phyloP scores from a whole-genome alignment of 2,329 filamentous ascomycete genomes.

The Exophiala sideris region DNA sequence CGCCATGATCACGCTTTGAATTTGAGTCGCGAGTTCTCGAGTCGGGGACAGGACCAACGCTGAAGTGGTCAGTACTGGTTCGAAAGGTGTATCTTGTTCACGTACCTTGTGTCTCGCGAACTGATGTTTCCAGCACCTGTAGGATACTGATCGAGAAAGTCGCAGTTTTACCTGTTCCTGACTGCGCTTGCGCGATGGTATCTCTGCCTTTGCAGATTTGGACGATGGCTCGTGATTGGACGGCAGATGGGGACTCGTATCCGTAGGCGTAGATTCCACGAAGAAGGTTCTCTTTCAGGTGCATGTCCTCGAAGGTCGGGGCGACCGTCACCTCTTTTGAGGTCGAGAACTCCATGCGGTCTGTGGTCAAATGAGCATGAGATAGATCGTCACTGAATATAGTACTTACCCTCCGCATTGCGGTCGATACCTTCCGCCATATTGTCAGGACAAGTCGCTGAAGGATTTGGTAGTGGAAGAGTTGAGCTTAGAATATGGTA shows the following conservation, averaged over 20 bases:
- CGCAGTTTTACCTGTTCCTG: slow-evolving; percentile 93
- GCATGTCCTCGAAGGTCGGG: slow-evolving; percentile 93
- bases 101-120: slow-evolving; percentile 77
- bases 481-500: no score
- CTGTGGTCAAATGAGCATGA: slow-evolving; percentile 40
- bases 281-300: slow-evolving; percentile 93
- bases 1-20: slow-evolving; percentile 98
- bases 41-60: slow-evolving; percentile 94
- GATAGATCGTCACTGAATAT: not conserved
- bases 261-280: slow-evolving; percentile 98
- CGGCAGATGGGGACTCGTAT: slow-evolving; percentile 95
- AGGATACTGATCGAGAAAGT: slow-evolving; percentile 96
- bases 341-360: slow-evolving; percentile 96
- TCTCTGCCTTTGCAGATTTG: slow-evolving; percentile 99
- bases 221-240: slow-evolving; percentile 96
- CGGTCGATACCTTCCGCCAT: slow-evolving; percentile 95
- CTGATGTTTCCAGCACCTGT: slow-evolving; percentile 89
- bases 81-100: not conserved
- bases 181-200: slow-evolving; percentile 97
- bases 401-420: slow-evolving; percentile 65
- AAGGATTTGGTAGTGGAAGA: no score
- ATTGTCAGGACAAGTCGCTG: slow-evolving; percentile 1
- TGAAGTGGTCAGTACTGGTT: slow-evolving; percentile 27
- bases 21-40: slow-evolving; percentile 94
- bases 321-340: slow-evolving; percentile 94